These are phyloP conservation scores for Magnaporthiopsis incrustans DNA, from an alignment of 2,329 filamentous ascomycete species.

Conservation along the genomic window DNA sequence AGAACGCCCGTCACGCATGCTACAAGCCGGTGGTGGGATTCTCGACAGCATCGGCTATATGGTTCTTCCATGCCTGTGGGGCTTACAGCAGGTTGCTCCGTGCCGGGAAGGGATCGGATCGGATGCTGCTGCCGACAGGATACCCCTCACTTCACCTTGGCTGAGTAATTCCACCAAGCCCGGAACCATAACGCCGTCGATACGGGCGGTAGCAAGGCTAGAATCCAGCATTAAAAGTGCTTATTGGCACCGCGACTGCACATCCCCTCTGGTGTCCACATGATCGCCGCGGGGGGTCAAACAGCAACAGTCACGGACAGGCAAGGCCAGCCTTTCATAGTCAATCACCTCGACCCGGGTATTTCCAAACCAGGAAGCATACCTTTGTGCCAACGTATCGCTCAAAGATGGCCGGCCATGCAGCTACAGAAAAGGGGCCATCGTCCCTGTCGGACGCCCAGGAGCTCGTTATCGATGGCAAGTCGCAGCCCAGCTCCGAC, in stretches of 20 bases:
- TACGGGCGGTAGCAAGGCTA: not conserved
- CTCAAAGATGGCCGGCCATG: not conserved
- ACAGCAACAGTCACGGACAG: too few relatives aligned
- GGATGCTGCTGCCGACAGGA: not conserved
- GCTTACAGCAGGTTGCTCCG: not conserved
- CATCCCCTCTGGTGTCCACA: too few relatives aligned
- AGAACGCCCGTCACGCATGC: conserved; percentile 29
- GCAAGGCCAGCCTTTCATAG: not conserved
- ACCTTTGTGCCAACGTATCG: not conserved
- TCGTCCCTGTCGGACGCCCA: conserved; percentile 11
- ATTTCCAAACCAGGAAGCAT: too few relatives aligned
- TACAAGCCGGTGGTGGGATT: conserved; percentile 21
- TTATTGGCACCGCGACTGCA: too few relatives aligned
- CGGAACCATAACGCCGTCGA: not conserved
- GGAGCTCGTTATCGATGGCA: conserved; percentile 19
- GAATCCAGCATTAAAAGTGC: too few relatives aligned
- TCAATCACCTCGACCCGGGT: not conserved
- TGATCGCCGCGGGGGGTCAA: too few relatives aligned
- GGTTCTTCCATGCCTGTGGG: not conserved
- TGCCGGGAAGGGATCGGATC: not conserved
- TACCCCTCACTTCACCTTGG: not conserved
- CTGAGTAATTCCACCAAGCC: not conserved
- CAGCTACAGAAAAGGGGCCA: not conserved
- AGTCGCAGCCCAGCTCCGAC: conserved; percentile 15
- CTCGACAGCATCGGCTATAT: not conserved